Conservation (phyloP, 2,329 filamentous ascomycete genomes). For the Didymosphaeria variabile region DNA sequence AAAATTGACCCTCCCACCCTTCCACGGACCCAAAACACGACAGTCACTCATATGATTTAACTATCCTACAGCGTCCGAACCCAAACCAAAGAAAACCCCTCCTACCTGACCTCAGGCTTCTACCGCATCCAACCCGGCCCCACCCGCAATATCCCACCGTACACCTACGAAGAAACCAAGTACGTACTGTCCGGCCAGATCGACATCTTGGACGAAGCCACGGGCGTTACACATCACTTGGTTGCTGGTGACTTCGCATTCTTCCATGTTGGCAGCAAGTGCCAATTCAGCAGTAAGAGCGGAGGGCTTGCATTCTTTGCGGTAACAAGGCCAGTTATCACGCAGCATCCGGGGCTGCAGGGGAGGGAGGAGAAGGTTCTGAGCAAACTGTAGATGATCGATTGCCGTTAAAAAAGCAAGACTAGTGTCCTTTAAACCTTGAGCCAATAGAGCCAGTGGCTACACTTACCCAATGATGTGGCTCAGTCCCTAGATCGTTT, state of each 20-base stretch:
- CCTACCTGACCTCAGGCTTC: slow-evolving; percentile 38
- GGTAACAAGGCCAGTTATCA: slow-evolving; percentile 32
- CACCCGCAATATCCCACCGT: slow-evolving; percentile 24
- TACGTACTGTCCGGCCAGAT: slow-evolving; percentile 36
- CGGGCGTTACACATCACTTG: slow-evolving; percentile 34
- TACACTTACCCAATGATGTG: no score
- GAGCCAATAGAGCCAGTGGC: no score
- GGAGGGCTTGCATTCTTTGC: slow-evolving; percentile 33
- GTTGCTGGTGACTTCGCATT: slow-evolving; percentile 38
- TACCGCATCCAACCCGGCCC: slow-evolving; percentile 36
- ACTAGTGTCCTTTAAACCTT: no score
- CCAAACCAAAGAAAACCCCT: slow-evolving; percentile 31
- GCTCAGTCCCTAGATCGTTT: no score
- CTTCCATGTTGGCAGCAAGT: slow-evolving; percentile 36
- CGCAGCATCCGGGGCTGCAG: slow-evolving; percentile 27
- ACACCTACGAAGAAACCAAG: slow-evolving; percentile 37
- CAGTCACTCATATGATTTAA: neutral
- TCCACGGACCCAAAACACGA: neutral
- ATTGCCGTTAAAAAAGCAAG: no score
- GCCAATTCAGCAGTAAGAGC: slow-evolving; percentile 32
- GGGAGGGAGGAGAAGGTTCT: slow-evolving; percentile 31
- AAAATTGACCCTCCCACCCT: no score
- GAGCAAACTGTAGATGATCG: slow-evolving; percentile 20
- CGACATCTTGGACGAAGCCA: slow-evolving; percentile 35
- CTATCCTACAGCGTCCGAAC: slow-evolving; percentile 23